A percentile compares a stretch with the other conserved stretches of the same genome.
Conservation (phyloP, 768 basidiomycete species). For the Pulveroboletus sp. region DNA sequence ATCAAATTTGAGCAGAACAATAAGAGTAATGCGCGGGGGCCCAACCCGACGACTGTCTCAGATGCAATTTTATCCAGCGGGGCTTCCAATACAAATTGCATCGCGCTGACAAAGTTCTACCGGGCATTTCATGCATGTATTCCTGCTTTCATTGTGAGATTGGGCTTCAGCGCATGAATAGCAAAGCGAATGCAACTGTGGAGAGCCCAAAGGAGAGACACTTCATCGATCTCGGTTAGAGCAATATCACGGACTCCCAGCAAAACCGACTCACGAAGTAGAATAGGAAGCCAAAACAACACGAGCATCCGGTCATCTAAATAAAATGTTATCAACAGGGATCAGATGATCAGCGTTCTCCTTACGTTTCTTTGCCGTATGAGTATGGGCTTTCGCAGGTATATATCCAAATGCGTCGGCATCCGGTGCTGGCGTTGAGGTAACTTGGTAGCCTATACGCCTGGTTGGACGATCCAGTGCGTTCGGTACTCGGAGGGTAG, state of each 20-base stretch:
- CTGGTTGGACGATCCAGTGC: constrained; percentile 33
- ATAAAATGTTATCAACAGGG: constrained; percentile 4
- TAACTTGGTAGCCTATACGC: constrained; percentile 44
- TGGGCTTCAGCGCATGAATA: constrained; percentile 45
- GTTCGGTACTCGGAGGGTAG: constrained; percentile 21
- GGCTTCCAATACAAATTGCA: neutral
- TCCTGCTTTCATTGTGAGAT: constrained; percentile 42
- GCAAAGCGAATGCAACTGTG: constrained; percentile 51
- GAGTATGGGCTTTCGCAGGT: constrained; percentile 40
- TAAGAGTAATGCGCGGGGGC: constrained; percentile 9
- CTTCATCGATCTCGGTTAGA: constrained; percentile 28
- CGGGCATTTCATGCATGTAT: constrained; percentile 29
- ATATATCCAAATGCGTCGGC: constrained; percentile 65
- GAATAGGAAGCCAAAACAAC: constrained; percentile 82
- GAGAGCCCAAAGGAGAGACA: constrained; percentile 59
- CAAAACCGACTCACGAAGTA: constrained; percentile 56
- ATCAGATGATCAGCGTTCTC: neutral
- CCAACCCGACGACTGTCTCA: neutral
- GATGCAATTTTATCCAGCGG: too few species aligned
- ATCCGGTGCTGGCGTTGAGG: constrained; percentile 57
- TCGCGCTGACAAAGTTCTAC: constrained; percentile 2
- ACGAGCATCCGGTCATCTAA: constrained; percentile 81
- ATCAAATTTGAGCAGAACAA: constrained; percentile 18
- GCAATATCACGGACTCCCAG: neutral
- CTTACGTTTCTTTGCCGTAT: constrained; percentile 62